Percentiles rank a stretch among this genome's conserved stretches.
These are phyloP conservation scores for Ophiocordyceps robertsii DNA, from an alignment of 2,329 filamentous ascomycete genomes.

Conservation along the genomic window DNA sequence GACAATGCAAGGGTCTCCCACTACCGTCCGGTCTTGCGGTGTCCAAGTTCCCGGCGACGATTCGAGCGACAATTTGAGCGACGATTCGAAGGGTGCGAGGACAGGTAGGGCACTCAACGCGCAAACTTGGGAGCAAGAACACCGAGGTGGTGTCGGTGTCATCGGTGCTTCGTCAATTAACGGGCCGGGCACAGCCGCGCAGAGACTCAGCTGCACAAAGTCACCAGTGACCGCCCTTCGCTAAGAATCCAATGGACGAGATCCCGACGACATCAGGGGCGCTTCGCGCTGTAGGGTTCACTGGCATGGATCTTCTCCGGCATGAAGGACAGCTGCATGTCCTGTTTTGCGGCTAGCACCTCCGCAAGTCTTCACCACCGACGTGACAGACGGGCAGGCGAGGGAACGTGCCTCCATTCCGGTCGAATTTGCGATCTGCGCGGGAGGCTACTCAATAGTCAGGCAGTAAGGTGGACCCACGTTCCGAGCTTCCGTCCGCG, in stretches of 20 bases:
- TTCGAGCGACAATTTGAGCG: too few relatives aligned
- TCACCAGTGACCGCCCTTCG: not conserved
- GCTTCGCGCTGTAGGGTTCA: not conserved
- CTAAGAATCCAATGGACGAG: not conserved
- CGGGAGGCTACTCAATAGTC: not conserved
- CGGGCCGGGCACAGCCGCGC: too few relatives aligned
- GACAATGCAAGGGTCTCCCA: too few relatives aligned
- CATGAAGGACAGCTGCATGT: not conserved
- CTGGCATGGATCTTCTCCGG: not conserved
- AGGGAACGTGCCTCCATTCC: not conserved
- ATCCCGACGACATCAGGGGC: not conserved
- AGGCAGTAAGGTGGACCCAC: not conserved
- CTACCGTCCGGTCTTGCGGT: too few relatives aligned
- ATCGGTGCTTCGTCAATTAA: too few relatives aligned
- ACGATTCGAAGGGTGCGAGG: too few relatives aligned
- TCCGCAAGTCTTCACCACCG: not conserved
- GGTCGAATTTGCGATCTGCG: not conserved
- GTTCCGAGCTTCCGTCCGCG: not conserved
- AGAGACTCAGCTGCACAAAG: too few relatives aligned
- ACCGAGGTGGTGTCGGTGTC: too few relatives aligned
- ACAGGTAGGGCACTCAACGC: too few relatives aligned
- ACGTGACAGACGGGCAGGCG: not conserved
- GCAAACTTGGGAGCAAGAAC: too few relatives aligned
- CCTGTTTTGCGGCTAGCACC: not conserved
- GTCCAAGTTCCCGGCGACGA: too few relatives aligned